Evolutionary conservation across 2,329 filamentous ascomycete species (phyloP).

Genomic region (Botrytis porri): DNA sequence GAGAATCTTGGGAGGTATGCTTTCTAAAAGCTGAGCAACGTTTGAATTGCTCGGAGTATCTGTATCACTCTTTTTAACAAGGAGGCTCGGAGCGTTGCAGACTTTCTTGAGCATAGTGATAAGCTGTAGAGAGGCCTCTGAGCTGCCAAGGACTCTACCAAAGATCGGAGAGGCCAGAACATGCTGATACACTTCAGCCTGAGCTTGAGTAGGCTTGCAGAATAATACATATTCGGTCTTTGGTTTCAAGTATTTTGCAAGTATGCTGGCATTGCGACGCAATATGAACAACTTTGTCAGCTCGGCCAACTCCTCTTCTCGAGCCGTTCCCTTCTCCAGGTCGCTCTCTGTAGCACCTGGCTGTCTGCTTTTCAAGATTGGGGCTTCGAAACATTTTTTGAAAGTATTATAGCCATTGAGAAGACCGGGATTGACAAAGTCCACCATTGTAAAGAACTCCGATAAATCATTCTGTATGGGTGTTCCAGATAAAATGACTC

Average conservation of each 20-base stretch:
- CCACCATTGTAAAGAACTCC: conserved; percentile 89
- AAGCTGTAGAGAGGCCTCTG: conserved; percentile 62
- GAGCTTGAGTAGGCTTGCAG: conserved; percentile 83
- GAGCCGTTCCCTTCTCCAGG: conserved; percentile 67
- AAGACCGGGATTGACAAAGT: conserved; percentile 89
- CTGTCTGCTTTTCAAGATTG: conserved; percentile 65
- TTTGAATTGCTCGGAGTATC: conserved; percentile 35
- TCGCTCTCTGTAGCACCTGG: conserved; percentile 58
- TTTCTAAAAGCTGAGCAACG: conserved; percentile 47
- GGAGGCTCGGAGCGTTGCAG: conserved; percentile 66
- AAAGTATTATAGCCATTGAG: conserved; percentile 93
- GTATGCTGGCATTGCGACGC: conserved; percentile 84
- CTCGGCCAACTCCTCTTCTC: conserved; percentile 85
- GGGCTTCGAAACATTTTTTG: conserved; percentile 93
- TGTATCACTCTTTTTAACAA: conserved; percentile 48
- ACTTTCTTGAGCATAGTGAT: conserved; percentile 73
- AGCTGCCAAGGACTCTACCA: conserved; percentile 57
- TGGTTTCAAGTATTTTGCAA: conserved; percentile 82
- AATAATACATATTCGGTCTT: conserved; percentile 96
- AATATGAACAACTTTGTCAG: conserved; percentile 87
- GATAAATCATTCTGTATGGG: conserved; percentile 94
- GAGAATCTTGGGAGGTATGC: conserved; percentile 54
- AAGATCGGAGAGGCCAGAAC: conserved; percentile 65
- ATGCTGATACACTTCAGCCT: conserved; percentile 79
- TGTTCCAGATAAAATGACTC: conserved; percentile 59